phyloP scores from a whole-genome alignment of 228 moss, liverwort and hornwort genomes.

The Sphagnum magellanicum region DNA sequence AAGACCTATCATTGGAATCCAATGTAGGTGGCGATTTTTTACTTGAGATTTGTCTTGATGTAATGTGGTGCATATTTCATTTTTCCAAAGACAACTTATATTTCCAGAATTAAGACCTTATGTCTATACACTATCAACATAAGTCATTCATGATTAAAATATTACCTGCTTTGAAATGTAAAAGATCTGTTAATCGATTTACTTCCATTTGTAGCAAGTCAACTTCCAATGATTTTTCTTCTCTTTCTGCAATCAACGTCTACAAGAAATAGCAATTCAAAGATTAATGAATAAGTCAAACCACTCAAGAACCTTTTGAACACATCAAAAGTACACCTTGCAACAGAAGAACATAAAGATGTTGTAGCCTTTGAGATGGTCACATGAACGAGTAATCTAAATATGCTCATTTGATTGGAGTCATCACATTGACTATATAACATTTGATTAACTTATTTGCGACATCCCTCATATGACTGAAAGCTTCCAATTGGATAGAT shows the following conservation, averaged over 20 bases:
- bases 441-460: no score
- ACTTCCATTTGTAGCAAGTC: slow-evolving; percentile 97
- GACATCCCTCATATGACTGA: no score
- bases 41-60: background rate
- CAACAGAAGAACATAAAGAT: no score
- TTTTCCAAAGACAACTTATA: background rate
- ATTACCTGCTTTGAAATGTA: slow-evolving; percentile 81
- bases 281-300: no score
- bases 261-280: slow-evolving; percentile 5
- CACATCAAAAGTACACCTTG: no score
- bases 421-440: no score
- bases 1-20: background rate
- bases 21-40: background rate
- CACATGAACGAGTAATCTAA: no score
- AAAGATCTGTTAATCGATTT: slow-evolving; percentile 63
- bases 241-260: slow-evolving; percentile 67
- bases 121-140: background rate
- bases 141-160: background rate
- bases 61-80: background rate
- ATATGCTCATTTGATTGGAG: no score
- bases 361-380: no score
- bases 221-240: slow-evolving; percentile 70
- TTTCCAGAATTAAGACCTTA: background rate
- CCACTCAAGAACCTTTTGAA: no score
- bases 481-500: no score